Evolutionary conservation across 176 grass and related monocot genomes (phyloP).

Genomic region (Tillandsia fasciculata): DNA sequence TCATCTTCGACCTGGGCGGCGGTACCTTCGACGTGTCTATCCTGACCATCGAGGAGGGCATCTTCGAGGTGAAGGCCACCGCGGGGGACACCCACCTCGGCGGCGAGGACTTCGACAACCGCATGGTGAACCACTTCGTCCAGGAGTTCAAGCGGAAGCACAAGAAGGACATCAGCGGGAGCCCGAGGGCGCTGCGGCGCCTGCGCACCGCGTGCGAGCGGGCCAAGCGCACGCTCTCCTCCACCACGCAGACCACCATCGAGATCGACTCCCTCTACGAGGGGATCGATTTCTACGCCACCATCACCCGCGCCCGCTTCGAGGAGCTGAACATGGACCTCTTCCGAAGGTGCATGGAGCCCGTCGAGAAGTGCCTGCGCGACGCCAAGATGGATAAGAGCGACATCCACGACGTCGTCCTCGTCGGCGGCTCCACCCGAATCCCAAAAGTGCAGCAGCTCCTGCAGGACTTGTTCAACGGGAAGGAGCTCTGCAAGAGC

Average conservation of each 20-base stretch:
- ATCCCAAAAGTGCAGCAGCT: constrained; percentile 85
- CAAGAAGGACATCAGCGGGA: constrained; percentile 75
- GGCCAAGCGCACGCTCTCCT: constrained; percentile 70
- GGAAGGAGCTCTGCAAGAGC: constrained; percentile 82
- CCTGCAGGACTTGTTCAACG: constrained; percentile 65
- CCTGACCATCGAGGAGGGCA: constrained; percentile 77
- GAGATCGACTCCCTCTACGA: constrained; percentile 64
- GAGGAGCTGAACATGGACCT: constrained; percentile 88
- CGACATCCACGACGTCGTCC: constrained; percentile 53
- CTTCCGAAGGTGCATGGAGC: constrained; percentile 71
- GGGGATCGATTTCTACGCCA: constrained; percentile 61
- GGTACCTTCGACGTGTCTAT: constrained; percentile 95
- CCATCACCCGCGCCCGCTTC: constrained; percentile 59
- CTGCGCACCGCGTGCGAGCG: constrained; percentile 64
- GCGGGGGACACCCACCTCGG: constrained; percentile 67
- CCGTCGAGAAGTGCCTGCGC: constrained; percentile 58
- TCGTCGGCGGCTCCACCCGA: constrained; percentile 63
- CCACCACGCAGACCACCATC: constrained; percentile 53
- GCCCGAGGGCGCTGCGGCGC: constrained; percentile 44
- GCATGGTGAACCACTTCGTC: constrained; percentile 69
- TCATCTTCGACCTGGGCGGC: constrained; percentile 87
- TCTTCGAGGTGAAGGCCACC: constrained; percentile 72
- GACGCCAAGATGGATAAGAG: constrained; percentile 74
- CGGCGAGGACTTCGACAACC: constrained; percentile 81
- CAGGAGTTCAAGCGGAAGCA: constrained; percentile 71